Evolutionary conservation across 148 eudicot species (phyloP).

Genomic region (Vaccinium darrowii): DNA sequence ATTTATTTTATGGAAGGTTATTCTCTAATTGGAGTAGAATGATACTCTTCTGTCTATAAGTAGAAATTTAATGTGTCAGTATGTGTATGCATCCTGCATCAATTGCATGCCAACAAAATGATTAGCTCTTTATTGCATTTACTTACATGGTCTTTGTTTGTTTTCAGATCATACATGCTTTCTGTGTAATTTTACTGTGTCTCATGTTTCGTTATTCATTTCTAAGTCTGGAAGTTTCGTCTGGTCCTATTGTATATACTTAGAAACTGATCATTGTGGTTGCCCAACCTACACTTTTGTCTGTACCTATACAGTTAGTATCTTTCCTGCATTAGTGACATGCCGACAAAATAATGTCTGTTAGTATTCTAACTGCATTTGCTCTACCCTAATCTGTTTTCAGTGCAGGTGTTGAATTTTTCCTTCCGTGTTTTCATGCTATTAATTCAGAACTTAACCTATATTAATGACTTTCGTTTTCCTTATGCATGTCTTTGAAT

Average conservation of each 20-base stretch:
- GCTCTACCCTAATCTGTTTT: background rate
- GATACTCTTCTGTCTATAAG: background rate
- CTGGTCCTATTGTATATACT: background rate
- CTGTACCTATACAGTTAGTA: background rate
- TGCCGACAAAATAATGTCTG: background rate
- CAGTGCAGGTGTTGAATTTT: background rate
- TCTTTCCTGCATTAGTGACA: background rate
- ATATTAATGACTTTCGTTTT: background rate
- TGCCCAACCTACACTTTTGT: background rate
- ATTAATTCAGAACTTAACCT: background rate
- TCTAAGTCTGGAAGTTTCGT: background rate
- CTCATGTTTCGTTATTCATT: background rate
- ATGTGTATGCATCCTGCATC: background rate
- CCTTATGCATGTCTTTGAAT: background rate
- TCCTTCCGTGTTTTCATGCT: background rate
- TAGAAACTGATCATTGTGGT: background rate
- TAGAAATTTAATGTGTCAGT: background rate
- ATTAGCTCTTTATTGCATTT: background rate
- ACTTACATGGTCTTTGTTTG: background rate
- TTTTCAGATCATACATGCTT: background rate
- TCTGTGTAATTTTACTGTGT: background rate
- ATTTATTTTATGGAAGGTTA: background rate
- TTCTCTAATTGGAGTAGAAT: background rate
- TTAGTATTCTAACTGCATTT: background rate
- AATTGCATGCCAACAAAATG: background rate